These are phyloP conservation scores for Prototheca cutis DNA, from an alignment of 163 green algal species.

Conservation along the genomic window DNA sequence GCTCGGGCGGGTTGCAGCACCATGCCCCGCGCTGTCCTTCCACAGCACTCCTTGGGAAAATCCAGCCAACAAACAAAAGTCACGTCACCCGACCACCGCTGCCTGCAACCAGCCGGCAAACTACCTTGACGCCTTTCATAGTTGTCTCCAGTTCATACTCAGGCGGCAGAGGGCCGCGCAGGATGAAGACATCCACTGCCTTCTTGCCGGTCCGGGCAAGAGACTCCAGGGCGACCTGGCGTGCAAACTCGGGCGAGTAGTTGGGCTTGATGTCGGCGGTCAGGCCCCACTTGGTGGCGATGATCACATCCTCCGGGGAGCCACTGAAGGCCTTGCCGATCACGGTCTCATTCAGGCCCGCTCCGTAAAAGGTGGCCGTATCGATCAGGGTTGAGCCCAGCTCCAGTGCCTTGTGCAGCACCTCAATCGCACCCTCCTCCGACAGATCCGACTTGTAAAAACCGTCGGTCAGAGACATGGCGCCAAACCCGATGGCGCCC, in stretches of 20 bases:
- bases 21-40: neutral
- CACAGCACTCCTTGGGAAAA: neutral
- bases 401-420: neutral
- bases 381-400: neutral
- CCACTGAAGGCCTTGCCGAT: slow-evolving; percentile 1
- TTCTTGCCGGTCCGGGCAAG: slow-evolving; percentile 30
- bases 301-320: neutral
- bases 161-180: slow-evolving; percentile 20
- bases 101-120: neutral
- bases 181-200: slow-evolving; percentile 34
- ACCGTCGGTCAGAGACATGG: slow-evolving; percentile 1
- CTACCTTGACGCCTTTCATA: slow-evolving; percentile 37
- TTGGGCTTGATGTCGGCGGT: slow-evolving; percentile 1
- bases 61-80: neutral
- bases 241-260: slow-evolving; percentile 14
- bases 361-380: neutral
- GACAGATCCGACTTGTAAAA: neutral
- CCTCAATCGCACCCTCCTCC: neutral
- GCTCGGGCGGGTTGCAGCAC: neutral
- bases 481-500: neutral
- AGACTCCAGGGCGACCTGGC: slow-evolving; percentile 18
- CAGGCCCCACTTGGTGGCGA: slow-evolving; percentile 42
- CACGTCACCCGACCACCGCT: neutral
- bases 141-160: slow-evolving; percentile 26
- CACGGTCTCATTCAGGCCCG: neutral